phyloP scores from a whole-genome alignment of 176 grass and related monocot species.

The Aegilops bicornis region DNA sequence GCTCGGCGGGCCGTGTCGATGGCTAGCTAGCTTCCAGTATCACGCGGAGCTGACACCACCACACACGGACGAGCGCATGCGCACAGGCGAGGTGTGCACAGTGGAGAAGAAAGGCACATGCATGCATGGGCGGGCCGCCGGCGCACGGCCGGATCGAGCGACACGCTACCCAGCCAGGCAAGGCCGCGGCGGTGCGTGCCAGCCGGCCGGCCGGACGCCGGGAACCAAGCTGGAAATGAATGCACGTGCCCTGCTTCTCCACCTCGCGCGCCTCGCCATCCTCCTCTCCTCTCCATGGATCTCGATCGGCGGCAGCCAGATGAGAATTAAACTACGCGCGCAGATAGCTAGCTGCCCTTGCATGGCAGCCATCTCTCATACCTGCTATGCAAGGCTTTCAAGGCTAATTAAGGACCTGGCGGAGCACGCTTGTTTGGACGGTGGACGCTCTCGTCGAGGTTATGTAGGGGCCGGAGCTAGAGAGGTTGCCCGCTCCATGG shows the following conservation, averaged over 20 bases:
- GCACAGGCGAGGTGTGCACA: constrained; percentile 45
- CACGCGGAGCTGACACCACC: neutral
- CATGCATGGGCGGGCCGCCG: neutral
- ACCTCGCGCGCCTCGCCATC: constrained; percentile 53
- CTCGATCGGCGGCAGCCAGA: neutral
- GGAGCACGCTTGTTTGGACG: neutral
- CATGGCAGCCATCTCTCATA: neutral
- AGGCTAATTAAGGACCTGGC: neutral
- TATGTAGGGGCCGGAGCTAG: neutral
- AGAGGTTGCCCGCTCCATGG: neutral
- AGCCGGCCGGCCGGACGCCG: neutral
- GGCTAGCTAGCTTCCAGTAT: neutral
- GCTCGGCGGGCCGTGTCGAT: neutral
- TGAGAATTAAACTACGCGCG: neutral
- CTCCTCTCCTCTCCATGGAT: neutral
- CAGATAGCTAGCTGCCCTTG: neutral
- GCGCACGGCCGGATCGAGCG: neutral
- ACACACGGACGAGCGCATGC: neutral
- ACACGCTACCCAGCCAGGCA: neutral
- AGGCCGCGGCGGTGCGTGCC: neutral
- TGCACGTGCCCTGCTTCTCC: constrained; percentile 75
- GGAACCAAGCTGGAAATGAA: neutral
- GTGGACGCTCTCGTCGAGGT: neutral
- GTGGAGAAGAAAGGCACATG: constrained; percentile 63
- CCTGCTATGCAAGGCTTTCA: neutral